A percentile compares a stretch with the other conserved stretches of the same genome.
These are phyloP conservation scores for Trametes elegans DNA, from an alignment of 768 basidiomycete species.

Conservation along the genomic window DNA sequence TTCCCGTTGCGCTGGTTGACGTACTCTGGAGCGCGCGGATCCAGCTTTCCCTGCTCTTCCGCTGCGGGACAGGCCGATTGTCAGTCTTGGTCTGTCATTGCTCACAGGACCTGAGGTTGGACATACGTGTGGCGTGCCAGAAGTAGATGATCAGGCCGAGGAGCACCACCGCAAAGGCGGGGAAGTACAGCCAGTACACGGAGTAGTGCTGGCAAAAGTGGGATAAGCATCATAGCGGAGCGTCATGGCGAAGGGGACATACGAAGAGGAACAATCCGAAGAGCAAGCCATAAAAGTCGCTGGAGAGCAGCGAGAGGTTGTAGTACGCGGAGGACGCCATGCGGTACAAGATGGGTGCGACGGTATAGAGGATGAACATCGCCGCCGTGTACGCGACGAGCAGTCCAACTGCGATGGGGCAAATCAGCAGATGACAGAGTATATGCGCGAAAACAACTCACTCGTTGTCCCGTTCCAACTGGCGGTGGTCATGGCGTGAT, in stretches of 20 bases:
- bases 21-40: slow-evolving; percentile 61
- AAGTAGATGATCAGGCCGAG: slow-evolving; percentile 79
- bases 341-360: slow-evolving; percentile 83
- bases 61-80: slow-evolving; percentile 38
- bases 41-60: slow-evolving; percentile 67
- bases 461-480: slow-evolving; percentile 74
- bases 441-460: slow-evolving; percentile 38
- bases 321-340: slow-evolving; percentile 84
- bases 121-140: slow-evolving; percentile 81
- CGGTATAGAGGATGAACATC: slow-evolving; percentile 83
- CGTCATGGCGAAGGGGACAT: slow-evolving; percentile 21
- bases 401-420: slow-evolving; percentile 41
- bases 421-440: background rate
- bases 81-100: background rate
- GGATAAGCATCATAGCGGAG: slow-evolving; percentile 18
- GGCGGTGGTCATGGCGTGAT: slow-evolving; percentile 57
- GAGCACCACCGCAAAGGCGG: slow-evolving; percentile 70
- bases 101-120: background rate
- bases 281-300: slow-evolving; percentile 84
- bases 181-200: slow-evolving; percentile 90
- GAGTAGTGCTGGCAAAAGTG: slow-evolving; percentile 66
- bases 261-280: slow-evolving; percentile 67
- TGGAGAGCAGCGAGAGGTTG: slow-evolving; percentile 82
- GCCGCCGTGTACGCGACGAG: slow-evolving; percentile 57
- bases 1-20: slow-evolving; percentile 32